Evolutionary conservation across 1,284 basidiomycete species (phyloP), one percentile per base, ranked within the genome.

Genomic region (Papiliotrema nemorosa): DNA sequence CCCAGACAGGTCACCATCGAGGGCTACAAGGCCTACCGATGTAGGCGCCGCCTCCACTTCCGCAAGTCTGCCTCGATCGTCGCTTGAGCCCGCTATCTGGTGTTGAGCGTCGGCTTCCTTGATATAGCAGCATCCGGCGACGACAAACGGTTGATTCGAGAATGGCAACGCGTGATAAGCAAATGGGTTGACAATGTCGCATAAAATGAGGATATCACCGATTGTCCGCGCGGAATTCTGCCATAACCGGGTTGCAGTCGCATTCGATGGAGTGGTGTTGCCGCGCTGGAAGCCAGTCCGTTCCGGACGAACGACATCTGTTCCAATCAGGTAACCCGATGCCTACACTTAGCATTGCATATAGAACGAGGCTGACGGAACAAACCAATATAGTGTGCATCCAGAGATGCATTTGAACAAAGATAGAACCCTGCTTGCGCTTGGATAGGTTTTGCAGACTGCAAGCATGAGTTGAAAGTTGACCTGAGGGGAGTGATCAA

Each of bases 121-220:
- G 45, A 62, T 47, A 48, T 62, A 62, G 50, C 58, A 62, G 34
- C 55, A 60, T 3, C 58, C 60, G 21, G 60, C 60, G 22, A 62
- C 60, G 41, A 54, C 55, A 40, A 58, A 60, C 14, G 60, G 49
- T 44, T 62, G 60, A 47, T 62, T 62, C 16, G 44, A 51, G 36
- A 62, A 60, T 20, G 58, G 58, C 14, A 62, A 41, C 2, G 58
- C 51, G 22, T 52, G 35, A 44, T 60, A 60, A 2, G 54, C 50
- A 21, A 44, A 36, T 14, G 60, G 58, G 37, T 53, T 53, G 52
- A 60, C 53, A 40, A 62, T 56, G 44, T 62, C 60, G 40, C 44
- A 44, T 16, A 62, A 47, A 3, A 62, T 53, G 24, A 62, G 58
- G 5, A 60, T 58, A 39, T 62, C 60, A 33, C 60, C 60, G 21